These are phyloP conservation scores for Pharus latifolius DNA, from an alignment of 176 grass and related monocot species.

Conservation along the genomic window DNA sequence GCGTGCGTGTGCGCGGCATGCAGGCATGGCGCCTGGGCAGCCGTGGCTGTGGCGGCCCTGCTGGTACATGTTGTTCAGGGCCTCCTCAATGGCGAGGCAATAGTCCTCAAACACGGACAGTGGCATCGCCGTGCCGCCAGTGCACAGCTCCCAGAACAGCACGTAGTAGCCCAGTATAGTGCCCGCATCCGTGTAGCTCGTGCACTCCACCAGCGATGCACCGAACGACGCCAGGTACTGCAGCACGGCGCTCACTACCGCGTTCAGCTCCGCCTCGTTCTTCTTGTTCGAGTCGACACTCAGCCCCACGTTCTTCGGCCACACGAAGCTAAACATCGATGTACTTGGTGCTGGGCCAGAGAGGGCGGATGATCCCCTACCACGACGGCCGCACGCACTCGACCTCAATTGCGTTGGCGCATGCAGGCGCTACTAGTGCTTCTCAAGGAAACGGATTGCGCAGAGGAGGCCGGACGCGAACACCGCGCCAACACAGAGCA, in stretches of 20 bases:
- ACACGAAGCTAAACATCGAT: slow-evolving; percentile 65
- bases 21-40: too few relatives aligned
- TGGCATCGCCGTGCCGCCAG: slow-evolving; percentile 3
- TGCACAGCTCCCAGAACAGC: slow-evolving; percentile 64
- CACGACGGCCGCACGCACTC: slow-evolving; percentile 53
- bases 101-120: slow-evolving; percentile 40
- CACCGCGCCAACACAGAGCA: slow-evolving; percentile 51
- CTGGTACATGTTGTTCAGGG: slow-evolving; percentile 45
- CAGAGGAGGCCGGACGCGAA: slow-evolving; percentile 52
- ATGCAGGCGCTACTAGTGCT: slow-evolving; percentile 42
- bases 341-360: slow-evolving; percentile 90
- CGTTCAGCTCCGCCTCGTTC: slow-evolving; percentile 61
- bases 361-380: slow-evolving; percentile 71
- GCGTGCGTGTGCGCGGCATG: too few relatives aligned
- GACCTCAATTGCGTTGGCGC: slow-evolving; percentile 42
- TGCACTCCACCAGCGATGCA: slow-evolving; percentile 67
- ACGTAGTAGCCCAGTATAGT: slow-evolving; percentile 58
- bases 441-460: slow-evolving; percentile 47
- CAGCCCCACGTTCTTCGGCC: slow-evolving; percentile 60
- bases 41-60: slow-evolving; percentile 44
- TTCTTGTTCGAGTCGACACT: slow-evolving; percentile 67
- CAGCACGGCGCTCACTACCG: slow-evolving; percentile 34
- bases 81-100: slow-evolving; percentile 57
- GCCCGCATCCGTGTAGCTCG: slow-evolving; percentile 41
- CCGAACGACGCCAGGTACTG: slow-evolving; percentile 28